Base-by-base conservation (phyloP, 2,329 filamentous ascomycete genomes). In the Capronia americana region DNA sequence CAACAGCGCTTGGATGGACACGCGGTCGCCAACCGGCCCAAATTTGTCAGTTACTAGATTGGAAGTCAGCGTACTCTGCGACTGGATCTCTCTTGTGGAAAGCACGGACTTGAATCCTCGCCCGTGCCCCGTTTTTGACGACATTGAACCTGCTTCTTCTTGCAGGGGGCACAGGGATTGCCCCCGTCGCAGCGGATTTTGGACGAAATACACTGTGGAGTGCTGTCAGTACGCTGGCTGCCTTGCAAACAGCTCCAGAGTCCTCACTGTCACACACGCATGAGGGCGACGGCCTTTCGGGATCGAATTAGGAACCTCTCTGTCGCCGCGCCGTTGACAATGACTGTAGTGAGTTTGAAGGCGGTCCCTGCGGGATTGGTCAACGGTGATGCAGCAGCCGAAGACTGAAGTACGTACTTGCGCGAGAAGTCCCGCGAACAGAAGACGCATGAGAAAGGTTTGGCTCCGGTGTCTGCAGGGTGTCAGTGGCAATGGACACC, bases 181-280 rank as follows among this genome's bases (percentile, higher is more conserved):
- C 73, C 70, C 10, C 81, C 81, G 68, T 82, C 80, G 69, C 81
- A 82, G 12, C 81, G 80, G 20, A 82, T 75, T 66, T 82, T 82
- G 77, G 82, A 81, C 24, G 78, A 75, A 17, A 79, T 82, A 68
- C 81, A 82, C 80, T 82, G 54, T 28, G 30, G 30, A 5, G 17
- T 14, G 14, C 28, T 58, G 58, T 30, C 44, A 46, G 20, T 20
- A 10, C 23, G 30, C 12, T 24, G 38, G 14, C 26, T 5, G 3
- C 32, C 14, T 28, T 20, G 10, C 30, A 30, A n/a, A n/a, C 41
- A 51, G 55, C 6, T 26, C 14, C 17, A 34, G 57, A 23, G 74
- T 28, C 23, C 76, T 71, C 73, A 79, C 80, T 38, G 80, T 80
- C 76, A 81, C 78, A 70, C 81, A 82, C 4, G 81, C 81, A 79